Evolutionary conservation across 1,284 basidiomycete genomes (phyloP).

Genomic region (Fomitopsis betulina): DNA sequence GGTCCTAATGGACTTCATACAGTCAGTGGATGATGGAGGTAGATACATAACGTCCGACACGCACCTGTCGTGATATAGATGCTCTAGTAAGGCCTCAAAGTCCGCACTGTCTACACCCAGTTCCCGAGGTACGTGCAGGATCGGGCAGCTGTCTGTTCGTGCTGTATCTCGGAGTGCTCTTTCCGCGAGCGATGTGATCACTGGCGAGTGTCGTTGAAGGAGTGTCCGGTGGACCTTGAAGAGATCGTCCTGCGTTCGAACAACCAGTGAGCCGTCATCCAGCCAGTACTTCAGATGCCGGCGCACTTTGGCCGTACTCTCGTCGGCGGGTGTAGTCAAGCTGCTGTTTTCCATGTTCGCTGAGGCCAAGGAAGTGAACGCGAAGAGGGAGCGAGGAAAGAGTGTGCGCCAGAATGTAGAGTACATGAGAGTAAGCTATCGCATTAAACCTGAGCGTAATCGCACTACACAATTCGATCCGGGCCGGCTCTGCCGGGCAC

Average conservation of each 20-base stretch:
- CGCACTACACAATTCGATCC: background rate
- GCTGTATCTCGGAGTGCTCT: background rate
- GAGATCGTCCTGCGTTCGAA: conserved; percentile 36
- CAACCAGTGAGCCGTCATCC: conserved; percentile 52
- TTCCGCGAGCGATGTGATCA: conserved; percentile 27
- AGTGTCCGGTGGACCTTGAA: conserved; percentile 55
- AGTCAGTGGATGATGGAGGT: conserved; percentile 2
- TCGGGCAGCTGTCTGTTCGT: conserved; percentile 13
- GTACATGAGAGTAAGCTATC: background rate
- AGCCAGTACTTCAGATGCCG: conserved; percentile 54
- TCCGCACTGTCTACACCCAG: conserved; percentile 37
- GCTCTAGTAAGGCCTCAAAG: conserved; percentile 49
- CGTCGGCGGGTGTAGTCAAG: background rate
- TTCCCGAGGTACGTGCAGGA: conserved; percentile 31
- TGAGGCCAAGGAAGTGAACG: background rate
- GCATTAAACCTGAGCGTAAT: too few species aligned
- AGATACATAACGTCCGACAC: conserved; percentile 21
- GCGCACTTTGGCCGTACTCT: background rate
- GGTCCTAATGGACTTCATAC: conserved; percentile 39
- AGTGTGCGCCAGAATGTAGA: conserved; percentile 1
- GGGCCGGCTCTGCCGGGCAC: background rate
- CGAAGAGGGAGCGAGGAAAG: conserved; percentile 1
- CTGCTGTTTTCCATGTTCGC: conserved; percentile 3
- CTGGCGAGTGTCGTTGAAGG: conserved; percentile 45
- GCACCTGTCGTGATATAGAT: conserved; percentile 64